Percentiles rank a stretch among this genome's conserved stretches.
Conservation (phyloP, 2,329 filamentous ascomycete species). For the Cordyceps cicadae region DNA sequence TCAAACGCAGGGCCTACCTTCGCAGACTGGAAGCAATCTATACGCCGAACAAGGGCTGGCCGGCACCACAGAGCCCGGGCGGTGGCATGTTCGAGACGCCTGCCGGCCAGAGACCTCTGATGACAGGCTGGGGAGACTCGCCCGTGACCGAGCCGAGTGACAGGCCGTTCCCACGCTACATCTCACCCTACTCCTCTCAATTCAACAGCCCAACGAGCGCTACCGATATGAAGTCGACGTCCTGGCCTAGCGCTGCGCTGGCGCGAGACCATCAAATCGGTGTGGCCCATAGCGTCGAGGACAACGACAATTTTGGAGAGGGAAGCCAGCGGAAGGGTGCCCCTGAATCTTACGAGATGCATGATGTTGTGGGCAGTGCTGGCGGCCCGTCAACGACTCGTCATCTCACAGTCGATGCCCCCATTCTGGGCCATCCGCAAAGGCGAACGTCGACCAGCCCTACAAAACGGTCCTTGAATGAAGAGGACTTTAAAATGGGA, state of each 20-base stretch:
- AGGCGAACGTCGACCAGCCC: conserved; percentile 27
- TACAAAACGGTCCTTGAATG: conserved; percentile 15
- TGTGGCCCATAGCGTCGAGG: conserved; percentile 31
- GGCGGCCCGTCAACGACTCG: conserved; percentile 13
- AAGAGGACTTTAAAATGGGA: conserved; percentile 10
- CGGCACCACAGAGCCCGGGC: conserved; percentile 22
- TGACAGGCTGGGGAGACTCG: conserved; percentile 44
- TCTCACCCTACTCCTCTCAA: conserved; percentile 52
- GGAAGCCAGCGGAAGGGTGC: conserved; percentile 35
- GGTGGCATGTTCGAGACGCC: conserved; percentile 36
- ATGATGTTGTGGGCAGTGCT: conserved; percentile 33
- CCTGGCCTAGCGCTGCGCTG: conserved; percentile 27
- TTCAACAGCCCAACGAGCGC: conserved; percentile 50
- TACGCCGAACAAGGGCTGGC: conserved; percentile 31
- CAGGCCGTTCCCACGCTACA: conserved; percentile 37
- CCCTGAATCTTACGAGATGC: conserved; percentile 41
- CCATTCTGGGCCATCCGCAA: conserved; percentile 38
- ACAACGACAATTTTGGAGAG: conserved; percentile 13
- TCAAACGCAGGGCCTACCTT: conserved; percentile 44
- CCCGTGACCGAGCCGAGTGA: conserved; percentile 37
- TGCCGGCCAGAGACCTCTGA: conserved; percentile 43
- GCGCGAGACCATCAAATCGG: conserved; percentile 31
- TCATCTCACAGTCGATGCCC: conserved; percentile 22
- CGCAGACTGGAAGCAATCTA: conserved; percentile 36
- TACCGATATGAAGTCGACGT: conserved; percentile 25